Conservation (phyloP, 345 rosid species). For the Rhodamnia rubescens region DNA sequence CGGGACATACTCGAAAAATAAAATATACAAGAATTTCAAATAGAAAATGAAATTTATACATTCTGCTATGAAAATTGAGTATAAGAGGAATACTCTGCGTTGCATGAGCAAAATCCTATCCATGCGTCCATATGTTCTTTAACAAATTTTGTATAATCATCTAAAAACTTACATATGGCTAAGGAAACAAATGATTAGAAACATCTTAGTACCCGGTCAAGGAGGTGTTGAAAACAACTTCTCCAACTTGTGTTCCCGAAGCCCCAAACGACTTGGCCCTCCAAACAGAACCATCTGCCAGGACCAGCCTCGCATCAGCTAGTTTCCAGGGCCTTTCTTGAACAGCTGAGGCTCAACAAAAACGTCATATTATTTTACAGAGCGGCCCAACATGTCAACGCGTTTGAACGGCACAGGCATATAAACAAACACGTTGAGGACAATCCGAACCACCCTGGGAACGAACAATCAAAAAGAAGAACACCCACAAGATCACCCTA, state of each 20-base stretch:
- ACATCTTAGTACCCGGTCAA: slow-evolving; percentile 57
- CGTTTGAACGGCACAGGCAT: neutral
- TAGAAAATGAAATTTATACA: neutral
- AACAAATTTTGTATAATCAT: neutral
- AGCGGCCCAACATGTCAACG: neutral
- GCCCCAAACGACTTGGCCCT: slow-evolving; percentile 96
- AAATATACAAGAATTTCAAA: neutral
- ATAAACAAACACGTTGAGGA: neutral
- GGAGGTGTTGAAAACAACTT: slow-evolving; percentile 94
- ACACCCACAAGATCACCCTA: neutral
- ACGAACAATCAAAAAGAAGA: neutral
- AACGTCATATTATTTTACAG: neutral
- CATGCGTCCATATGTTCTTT: neutral
- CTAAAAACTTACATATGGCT: neutral
- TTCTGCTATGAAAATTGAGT: neutral
- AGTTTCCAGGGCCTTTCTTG: slow-evolving; percentile 80
- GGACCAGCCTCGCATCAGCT: slow-evolving; percentile 78
- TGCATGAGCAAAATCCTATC: neutral
- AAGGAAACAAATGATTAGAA: neutral
- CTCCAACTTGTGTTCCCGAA: slow-evolving; percentile 85
- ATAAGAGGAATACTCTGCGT: neutral
- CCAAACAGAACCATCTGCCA: slow-evolving; percentile 94
- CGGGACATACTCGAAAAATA: neutral
- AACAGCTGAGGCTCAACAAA: slow-evolving; percentile 16
- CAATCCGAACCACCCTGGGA: neutral